A percentile compares a stretch with the other conserved stretches of the same genome.
Evolutionary conservation across 2,329 filamentous ascomycete genomes (phyloP).

Genomic region (Epichloe sibirici): DNA sequence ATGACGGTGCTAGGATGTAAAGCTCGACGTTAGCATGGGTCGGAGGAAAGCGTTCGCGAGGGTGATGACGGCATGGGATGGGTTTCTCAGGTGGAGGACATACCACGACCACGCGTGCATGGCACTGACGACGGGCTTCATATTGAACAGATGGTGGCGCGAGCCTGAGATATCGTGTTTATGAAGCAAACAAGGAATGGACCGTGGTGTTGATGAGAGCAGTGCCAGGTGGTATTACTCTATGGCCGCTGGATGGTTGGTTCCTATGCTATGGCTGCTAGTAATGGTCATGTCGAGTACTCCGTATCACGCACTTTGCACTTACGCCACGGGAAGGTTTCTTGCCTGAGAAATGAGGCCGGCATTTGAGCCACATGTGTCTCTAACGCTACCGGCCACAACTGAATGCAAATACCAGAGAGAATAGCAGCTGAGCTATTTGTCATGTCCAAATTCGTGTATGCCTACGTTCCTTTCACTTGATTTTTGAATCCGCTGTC

Average conservation of each 20-base stretch:
- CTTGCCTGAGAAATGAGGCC: not conserved
- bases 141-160: constrained; percentile 31
- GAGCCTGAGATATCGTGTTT: not conserved
- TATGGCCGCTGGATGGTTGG: too few relatives aligned
- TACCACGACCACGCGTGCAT: constrained; percentile 95
- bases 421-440: too few relatives aligned
- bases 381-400: not conserved
- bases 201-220: not conserved
- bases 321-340: not conserved
- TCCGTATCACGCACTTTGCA: too few relatives aligned
- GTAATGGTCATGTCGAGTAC: too few relatives aligned
- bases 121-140: constrained; percentile 91
- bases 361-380: not conserved
- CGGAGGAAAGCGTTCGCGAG: not conserved
- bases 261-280: too few relatives aligned
- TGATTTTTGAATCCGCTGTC: not conserved
- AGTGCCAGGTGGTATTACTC: not conserved
- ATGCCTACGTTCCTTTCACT: too few relatives aligned
- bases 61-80: not conserved
- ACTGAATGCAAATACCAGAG: too few relatives aligned
- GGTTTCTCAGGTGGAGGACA: constrained; percentile 17
- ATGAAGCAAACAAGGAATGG: not conserved
- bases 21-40: constrained; percentile 12
- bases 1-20: constrained; percentile 51
- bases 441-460: too few relatives aligned